phyloP scores from a whole-genome alignment of 305 asterid species.

The Fraxinus paxiana region DNA sequence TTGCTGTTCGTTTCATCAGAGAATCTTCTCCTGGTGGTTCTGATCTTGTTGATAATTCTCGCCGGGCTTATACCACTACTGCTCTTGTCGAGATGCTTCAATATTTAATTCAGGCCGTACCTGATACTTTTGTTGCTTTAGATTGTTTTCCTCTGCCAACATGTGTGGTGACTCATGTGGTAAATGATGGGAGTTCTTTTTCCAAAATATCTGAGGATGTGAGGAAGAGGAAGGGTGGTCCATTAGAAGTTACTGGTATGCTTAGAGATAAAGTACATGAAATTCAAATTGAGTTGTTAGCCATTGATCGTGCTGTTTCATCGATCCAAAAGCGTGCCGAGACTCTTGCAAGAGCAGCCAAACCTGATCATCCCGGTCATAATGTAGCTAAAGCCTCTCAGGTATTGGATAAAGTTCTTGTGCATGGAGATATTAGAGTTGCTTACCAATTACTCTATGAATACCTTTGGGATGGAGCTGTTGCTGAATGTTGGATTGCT shows the following conservation, averaged over 20 bases:
- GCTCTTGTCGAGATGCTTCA: slow-evolving; percentile 99
- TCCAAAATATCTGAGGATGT: slow-evolving; percentile 63
- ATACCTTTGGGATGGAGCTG: slow-evolving; percentile 62
- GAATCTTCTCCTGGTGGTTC: slow-evolving; percentile 99
- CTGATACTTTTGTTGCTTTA: slow-evolving; percentile 93
- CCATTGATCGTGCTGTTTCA: slow-evolving; percentile 58
- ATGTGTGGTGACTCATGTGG: slow-evolving; percentile 52
- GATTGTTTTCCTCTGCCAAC: slow-evolving; percentile 89
- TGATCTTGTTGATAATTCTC: slow-evolving; percentile 90
- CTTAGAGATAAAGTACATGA: slow-evolving; percentile 51
- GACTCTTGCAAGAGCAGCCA: slow-evolving; percentile 74
- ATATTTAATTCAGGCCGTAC: slow-evolving; percentile 79
- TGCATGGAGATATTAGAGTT: slow-evolving; percentile 67
- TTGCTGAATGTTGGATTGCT: slow-evolving; percentile 75
- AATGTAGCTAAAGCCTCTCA: slow-evolving; percentile 71
- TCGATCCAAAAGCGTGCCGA: slow-evolving; percentile 74
- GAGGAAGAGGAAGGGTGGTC: slow-evolving; percentile 47
- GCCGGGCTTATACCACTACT: slow-evolving; percentile 80
- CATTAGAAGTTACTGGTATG: slow-evolving; percentile 44
- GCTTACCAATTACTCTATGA: slow-evolving; percentile 67
- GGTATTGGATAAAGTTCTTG: slow-evolving; percentile 71
- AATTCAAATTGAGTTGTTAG: slow-evolving; percentile 51
- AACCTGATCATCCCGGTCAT: slow-evolving; percentile 64
- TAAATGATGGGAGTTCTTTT: slow-evolving; percentile 67
- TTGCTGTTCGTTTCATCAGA: slow-evolving; percentile 71